Base-by-base conservation (phyloP, 2,329 filamentous ascomycete species). In the Colletotrichum filicis region DNA sequence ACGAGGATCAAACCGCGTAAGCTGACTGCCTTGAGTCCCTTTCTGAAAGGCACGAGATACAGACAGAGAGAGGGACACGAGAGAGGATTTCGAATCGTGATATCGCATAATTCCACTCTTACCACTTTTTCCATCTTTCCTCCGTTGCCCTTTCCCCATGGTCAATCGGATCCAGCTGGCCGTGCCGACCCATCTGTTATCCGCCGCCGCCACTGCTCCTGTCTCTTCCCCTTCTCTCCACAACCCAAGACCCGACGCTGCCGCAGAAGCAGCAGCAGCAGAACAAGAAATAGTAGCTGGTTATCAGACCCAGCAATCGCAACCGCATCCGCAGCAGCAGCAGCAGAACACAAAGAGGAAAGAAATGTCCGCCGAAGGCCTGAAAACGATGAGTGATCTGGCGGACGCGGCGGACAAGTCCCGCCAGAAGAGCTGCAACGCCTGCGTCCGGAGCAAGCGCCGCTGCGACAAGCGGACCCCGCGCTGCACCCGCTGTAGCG, bases 361-460 rank as follows among this genome's bases (percentile, higher is more conserved):
- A 58, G 24, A 16, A 28, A 46, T 73, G 57, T 53, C 62, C 57
- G 61, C 71, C 14, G 67, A 58, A 16, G 28, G 53, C 26, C 26
- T 49, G 28, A 56, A 35, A 12, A 42, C 42, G 62, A 35, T 59
- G 46, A 46, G 42, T 24, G 59, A 71, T 11, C 9, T 60, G 57
- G 52, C 24, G 28, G 73, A 74, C 65, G 65, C 61, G 26, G 75
- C 76, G 46, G 80, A 82, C 49, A 81, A 83, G 56, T 90, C 83
- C 88, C 80, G 85, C 72, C 85, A 87, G 76, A 87, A 85, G 82
- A 87, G 84, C 79, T 87, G 85, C 80, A 85, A 87, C 74, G 82
- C 84, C 66, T 87, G 85, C 75, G 85, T 87, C 61, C 81, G 81
- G 66, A 83, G 84, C 77, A 87, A 87, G 78, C 81, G 85, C 62